Base-by-base conservation (phyloP, 352 stramenopile species). In the Phytophthora cryptogea region DNA sequence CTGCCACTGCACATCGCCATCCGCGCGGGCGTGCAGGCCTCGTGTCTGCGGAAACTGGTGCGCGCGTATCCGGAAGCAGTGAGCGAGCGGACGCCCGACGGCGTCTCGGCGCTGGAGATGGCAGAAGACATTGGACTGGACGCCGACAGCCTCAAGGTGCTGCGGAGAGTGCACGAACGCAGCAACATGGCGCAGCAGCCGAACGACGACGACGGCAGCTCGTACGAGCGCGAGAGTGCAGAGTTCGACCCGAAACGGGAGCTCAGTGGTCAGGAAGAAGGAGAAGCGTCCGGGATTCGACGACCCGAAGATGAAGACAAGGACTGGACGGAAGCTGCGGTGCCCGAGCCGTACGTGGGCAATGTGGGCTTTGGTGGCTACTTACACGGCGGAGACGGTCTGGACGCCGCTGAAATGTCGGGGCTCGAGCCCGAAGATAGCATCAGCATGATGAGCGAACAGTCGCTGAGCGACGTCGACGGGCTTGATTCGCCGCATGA, bases 1-100 rank as follows among this genome's bases (percentile, higher is more conserved):
- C 58, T 94, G 42, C 85, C 85, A 36, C 54, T 94, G 28, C 85
- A 94, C 54, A 94, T 94, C 42, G 85, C 85, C 13, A 92, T 94
- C 45, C 76, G 83, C 27, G 78, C 84, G 3, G 33, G 67, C 2
- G 71, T 82, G 17, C 61, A 75, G 26, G 48, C 72, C 2, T 67
- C 66, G n/a, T 83, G 70, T 68, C 69, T 94, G 13, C 64, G 75
- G 4, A 70, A 75, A 27, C 62, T 94, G 17, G 52, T 91, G 11
- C 59, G 67, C 2, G 75, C 68, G 23, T 90, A 87, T 52, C 82
- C 84, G 14, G 57, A 78, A 8, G 74, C 73, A 0, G 68, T 90
- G 42, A 64, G 58, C 37, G 78, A 76, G 33, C 55, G 53, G 32
- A 81, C 76, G 1, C 77, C 80, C 2, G 64, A 85, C 9, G 75